Base-by-base conservation (phyloP, 768 basidiomycete genomes). In the Agrocybe praecox region DNA sequence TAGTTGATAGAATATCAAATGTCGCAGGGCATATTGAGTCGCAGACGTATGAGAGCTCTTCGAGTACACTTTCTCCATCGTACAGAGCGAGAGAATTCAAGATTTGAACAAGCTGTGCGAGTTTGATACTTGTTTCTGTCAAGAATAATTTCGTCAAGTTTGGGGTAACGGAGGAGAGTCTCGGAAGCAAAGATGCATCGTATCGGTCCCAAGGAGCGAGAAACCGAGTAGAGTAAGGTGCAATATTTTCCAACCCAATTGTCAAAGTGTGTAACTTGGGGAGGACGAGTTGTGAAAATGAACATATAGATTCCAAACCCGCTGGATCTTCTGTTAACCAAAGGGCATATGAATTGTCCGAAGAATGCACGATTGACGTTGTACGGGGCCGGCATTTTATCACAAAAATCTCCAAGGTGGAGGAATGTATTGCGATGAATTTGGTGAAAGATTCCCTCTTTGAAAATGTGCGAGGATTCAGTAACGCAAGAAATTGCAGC, bases 71-170 rank as follows among this genome's bases (percentile, higher is more conserved):
- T 9, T 29, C 26, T 29, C 9, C 26, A 9, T 29, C 26, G 26
- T 4, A 29, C 26, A 29, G 26, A 29, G 26, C 4, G 5, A 29
- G 26, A 9, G 26, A 29, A 9, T 29, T 9, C 26, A 29, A 9
- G 9, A 29, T 29, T 29, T 29, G 26, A 29, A 4, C 26, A 9
- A 29, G 26, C 9, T 9, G 26, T 29, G 26, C 9, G 26, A 4
- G 26, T 29, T 29, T 29, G 9, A 29, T 29, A 29, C 26, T 29
- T 9, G 26, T 5, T 29, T 29, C 26, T 29, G 34, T 19, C 15
- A 57, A 19, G 10, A 40, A 12, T 2, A 57, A 24, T 2, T 36
- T 42, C 17, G 50, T 57, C 33, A 57, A 23, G n/a, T 49, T 48
- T 14, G 56, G 56, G 10, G 51, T 19, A 10, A 57, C 22, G 2